Evolutionary conservation across 495 filamentous ascomycete genomes (phyloP).

Genomic region (Xylona heveae): DNA sequence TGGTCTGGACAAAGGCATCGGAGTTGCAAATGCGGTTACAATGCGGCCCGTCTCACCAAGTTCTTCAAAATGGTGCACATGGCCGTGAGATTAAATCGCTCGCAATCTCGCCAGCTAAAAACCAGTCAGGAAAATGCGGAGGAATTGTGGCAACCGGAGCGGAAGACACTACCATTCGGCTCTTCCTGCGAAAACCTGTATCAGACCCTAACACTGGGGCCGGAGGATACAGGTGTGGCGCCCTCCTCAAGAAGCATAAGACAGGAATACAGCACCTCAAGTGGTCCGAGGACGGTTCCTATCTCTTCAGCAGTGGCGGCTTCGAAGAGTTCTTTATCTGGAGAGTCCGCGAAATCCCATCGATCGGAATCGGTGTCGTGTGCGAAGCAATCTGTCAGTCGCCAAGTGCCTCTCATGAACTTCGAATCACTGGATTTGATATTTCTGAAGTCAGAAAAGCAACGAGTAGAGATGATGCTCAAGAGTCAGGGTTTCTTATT

Average conservation of each 20-base stretch:
- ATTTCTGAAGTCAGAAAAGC: conserved; percentile 18
- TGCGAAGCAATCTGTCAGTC: conserved; percentile 40
- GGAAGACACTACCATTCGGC: conserved; percentile 70
- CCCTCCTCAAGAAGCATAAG: conserved; percentile 50
- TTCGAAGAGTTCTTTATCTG: conserved; percentile 81
- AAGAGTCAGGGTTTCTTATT: conserved; percentile 29
- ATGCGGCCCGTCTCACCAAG: conserved; percentile 19
- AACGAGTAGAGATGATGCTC: conserved; percentile 10
- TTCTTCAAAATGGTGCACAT: conserved; percentile 50
- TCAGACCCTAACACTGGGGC: too few relatives aligned
- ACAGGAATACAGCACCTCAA: conserved; percentile 65
- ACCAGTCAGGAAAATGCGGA: conserved; percentile 7
- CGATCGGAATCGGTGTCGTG: conserved; percentile 32
- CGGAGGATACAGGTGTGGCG: conserved; percentile 23
- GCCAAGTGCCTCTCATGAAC: conserved; percentile 37
- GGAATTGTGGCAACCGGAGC: conserved; percentile 57
- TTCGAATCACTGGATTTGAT: conserved; percentile 61
- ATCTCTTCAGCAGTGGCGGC: conserved; percentile 67
- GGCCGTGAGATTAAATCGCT: conserved; percentile 73
- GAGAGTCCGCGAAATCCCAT: conserved; percentile 34
- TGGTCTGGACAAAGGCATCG: conserved; percentile 32
- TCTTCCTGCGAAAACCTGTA: conserved; percentile 26
- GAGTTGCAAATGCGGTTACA: conserved; percentile 26
- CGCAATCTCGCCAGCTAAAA: conserved; percentile 26
- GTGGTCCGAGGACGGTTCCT: conserved; percentile 40